Percentiles rank a stretch among this genome's conserved stretches.
Conservation (phyloP, 1,284 basidiomycete species). For the Acaromyces ingoldii region DNA sequence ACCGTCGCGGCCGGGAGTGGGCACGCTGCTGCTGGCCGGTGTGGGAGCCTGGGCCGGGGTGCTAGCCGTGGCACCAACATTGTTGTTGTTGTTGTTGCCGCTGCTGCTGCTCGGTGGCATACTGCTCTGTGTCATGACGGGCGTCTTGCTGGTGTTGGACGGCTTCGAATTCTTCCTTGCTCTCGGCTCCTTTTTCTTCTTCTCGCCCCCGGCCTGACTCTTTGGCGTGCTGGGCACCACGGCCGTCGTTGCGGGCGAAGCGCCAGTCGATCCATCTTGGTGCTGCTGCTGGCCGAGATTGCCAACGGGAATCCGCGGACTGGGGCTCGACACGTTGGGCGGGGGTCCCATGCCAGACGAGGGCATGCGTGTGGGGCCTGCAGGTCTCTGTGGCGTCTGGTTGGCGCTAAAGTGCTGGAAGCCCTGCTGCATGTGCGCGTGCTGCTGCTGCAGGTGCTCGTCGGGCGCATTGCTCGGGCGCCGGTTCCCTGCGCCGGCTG, state of each 20-base stretch:
- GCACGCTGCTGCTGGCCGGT: constrained; percentile 23
- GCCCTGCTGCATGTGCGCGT: not conserved
- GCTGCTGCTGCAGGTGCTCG: not conserved
- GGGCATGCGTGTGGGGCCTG: not conserved
- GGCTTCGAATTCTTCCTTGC: constrained; percentile 9
- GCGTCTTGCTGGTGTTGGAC: constrained; percentile 24
- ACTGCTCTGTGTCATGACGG: too few relatives aligned
- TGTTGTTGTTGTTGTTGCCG: constrained; percentile 21
- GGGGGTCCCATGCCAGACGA: constrained; percentile 35
- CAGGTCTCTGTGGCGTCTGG: not conserved
- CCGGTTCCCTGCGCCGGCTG: not conserved
- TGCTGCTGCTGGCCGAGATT: constrained; percentile 14
- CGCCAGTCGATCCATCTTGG: constrained; percentile 11
- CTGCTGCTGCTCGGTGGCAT: too few relatives aligned
- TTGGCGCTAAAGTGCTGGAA: not conserved
- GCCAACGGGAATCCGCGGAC: constrained; percentile 19
- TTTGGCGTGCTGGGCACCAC: constrained; percentile 27
- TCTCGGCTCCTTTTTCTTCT: constrained; percentile 34
- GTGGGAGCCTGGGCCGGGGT: constrained; percentile 30
- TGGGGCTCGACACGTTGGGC: constrained; percentile 24
- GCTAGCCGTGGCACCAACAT: constrained; percentile 15
- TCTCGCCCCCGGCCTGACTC: constrained; percentile 23
- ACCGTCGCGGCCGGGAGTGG: constrained; percentile 29
- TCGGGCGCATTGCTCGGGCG: not conserved
- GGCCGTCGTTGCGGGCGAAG: constrained; percentile 12